phyloP scores from a whole-genome alignment of 2,329 filamentous ascomycete genomes.

The Scortechinia acanthostroma region DNA sequence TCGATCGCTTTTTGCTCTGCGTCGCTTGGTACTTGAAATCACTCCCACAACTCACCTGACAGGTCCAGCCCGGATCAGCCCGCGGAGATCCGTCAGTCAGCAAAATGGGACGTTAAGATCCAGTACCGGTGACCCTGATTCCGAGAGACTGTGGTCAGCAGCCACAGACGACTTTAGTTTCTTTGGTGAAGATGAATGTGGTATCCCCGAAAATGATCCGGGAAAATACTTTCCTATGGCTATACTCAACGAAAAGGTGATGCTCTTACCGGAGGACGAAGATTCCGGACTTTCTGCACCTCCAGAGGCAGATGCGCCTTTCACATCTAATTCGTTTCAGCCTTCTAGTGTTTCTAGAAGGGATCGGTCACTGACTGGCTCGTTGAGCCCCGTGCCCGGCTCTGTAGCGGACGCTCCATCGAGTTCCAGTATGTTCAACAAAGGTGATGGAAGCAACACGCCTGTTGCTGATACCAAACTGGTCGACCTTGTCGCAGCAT shows the following conservation, averaged over 20 bases:
- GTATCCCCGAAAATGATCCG: constrained; percentile 33
- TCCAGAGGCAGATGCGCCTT: too few relatives aligned
- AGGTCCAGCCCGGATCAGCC: constrained; percentile 1
- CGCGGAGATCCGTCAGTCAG: not conserved
- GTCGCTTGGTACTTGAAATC: constrained; percentile 46
- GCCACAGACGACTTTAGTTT: constrained; percentile 53
- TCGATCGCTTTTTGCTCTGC: constrained; percentile 42
- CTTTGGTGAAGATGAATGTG: constrained; percentile 48
- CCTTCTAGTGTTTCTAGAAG: too few relatives aligned
- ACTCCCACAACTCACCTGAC: constrained; percentile 22
- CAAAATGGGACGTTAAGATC: constrained; percentile 32
- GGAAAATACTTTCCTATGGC: constrained; percentile 32
- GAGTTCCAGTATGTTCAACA: too few relatives aligned
- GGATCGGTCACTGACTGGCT: not conserved
- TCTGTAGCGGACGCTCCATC: constrained; percentile 9
- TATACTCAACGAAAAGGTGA: constrained; percentile 29
- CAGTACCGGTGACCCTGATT: constrained; percentile 49
- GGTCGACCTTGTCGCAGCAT: constrained; percentile 42
- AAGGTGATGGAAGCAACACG: too few relatives aligned
- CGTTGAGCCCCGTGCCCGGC: not conserved
- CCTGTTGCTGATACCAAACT: too few relatives aligned
- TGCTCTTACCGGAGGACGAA: constrained; percentile 23
- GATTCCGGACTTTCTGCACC: too few relatives aligned
- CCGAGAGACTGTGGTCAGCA: constrained; percentile 50
- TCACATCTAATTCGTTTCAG: too few relatives aligned